Conservation (phyloP, 176 grass and related monocot species). For the Sorghum bicolor region Sorghum_bicolor_NCBIv3 NC_012874.2:17167001-17167500, state of each 20-base stretch:
- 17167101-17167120: background rate
- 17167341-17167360: constrained; percentile 93
- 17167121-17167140: background rate
- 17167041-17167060: background rate
- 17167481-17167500: background rate
- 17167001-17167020: background rate
- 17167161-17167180: constrained; percentile 3
- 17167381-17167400: constrained; percentile 96
- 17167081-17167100: constrained; percentile 6
- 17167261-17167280: constrained; percentile 97
- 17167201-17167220: constrained; percentile 47
- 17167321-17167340: constrained; percentile 88
- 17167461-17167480: background rate
- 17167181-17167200: constrained; percentile 6
- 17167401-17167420: constrained; percentile 96
- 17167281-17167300: constrained; percentile 99
- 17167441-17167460: constrained; percentile 6
- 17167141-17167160: background rate
- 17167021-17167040: background rate
- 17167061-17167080: background rate
- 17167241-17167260: constrained; percentile 98
- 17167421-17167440: background rate
- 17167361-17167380: constrained; percentile 98
- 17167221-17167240: constrained; percentile 99
- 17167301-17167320: constrained; percentile 94